Percentiles rank a stretch among this genome's conserved stretches.
These are phyloP conservation scores for Trametes punicea DNA, from an alignment of 768 basidiomycete genomes.

Conservation along the genomic window DNA sequence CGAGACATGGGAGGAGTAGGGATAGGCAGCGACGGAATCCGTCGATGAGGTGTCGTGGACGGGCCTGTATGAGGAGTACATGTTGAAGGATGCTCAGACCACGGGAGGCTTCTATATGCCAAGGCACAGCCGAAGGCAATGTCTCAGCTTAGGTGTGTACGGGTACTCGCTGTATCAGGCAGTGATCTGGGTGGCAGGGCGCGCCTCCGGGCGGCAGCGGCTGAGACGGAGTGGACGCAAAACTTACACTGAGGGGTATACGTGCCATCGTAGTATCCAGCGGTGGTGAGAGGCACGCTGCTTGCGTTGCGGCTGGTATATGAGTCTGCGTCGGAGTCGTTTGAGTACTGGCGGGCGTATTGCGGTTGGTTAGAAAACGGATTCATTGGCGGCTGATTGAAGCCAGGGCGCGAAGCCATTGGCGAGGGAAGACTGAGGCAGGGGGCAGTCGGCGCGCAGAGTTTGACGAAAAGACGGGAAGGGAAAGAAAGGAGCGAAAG, in stretches of 20 bases:
- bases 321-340: slow-evolving; percentile 27
- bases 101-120: background rate
- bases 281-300: slow-evolving; percentile 28
- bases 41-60: slow-evolving; percentile 12
- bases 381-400: slow-evolving; percentile 30
- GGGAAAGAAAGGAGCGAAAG: slow-evolving; percentile 23
- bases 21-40: slow-evolving; percentile 6
- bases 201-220: background rate
- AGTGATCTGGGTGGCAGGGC: slow-evolving; percentile 8
- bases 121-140: background rate
- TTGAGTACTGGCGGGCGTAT: slow-evolving; percentile 31
- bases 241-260: slow-evolving; percentile 28
- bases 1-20: background rate
- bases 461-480: slow-evolving; percentile 10
- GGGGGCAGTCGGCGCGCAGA: slow-evolving; percentile 7
- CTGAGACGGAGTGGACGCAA: background rate
- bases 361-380: slow-evolving; percentile 30
- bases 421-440: slow-evolving; percentile 14
- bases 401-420: slow-evolving; percentile 36
- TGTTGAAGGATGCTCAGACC: background rate
- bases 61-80: slow-evolving; percentile 2
- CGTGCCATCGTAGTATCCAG: slow-evolving; percentile 28
- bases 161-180: background rate
- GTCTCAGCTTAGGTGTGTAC: background rate
- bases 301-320: slow-evolving; percentile 31